Base-by-base conservation (phyloP, 176 grass and related monocot species). In the Dactylis glomerata region DNA sequence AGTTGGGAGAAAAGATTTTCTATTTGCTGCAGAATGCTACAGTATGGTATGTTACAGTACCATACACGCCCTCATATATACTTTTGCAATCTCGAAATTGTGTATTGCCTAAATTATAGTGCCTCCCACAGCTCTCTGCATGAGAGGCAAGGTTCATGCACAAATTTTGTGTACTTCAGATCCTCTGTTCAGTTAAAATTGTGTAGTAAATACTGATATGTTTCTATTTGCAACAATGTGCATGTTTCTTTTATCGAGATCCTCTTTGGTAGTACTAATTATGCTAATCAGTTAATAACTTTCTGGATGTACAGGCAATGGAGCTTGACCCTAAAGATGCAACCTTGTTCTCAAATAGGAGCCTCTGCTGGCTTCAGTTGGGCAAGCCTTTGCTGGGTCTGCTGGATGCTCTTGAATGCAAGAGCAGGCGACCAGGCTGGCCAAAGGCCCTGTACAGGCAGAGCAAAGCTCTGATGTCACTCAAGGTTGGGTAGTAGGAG, bases 371-470 rank as follows among this genome's bases (percentile, higher is more conserved):
- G 67, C 77, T 87, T 44, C 31, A 67, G 22, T 23, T 75, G 46
- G 83, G 84, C 16, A 61, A 74, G 32, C 57, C 30, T 70, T 45
- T 72, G 68, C 68, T 72, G 5, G 1, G 40, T 27, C 38, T 85
- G 49, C 13, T 58, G 26, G 89, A 91, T 72, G 85, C 81, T 45
- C 28, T 71, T 61, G 70, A 76, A 71, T 83, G 85, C 40, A 81
- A 26, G 71, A 87, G 68, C 9, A 64, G 38, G 22, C 65, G 56
- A 37, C 81, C 82, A 55, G 69, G 81, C 8, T 88, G 89, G 85
- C 65, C 84, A 22, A 87, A 90, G 82, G 83, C 61, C 47, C 68
- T 38, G 61, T 85, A 78, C 50, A 28, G 74, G 74, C 33, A 85
- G 47, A 41, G 74, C 47, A 68, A 52, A 69, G 62, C 83, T 44